Evolutionary conservation across 140 eudicot genomes (phyloP).

Genomic region (Stevia rebaudiana): DNA sequence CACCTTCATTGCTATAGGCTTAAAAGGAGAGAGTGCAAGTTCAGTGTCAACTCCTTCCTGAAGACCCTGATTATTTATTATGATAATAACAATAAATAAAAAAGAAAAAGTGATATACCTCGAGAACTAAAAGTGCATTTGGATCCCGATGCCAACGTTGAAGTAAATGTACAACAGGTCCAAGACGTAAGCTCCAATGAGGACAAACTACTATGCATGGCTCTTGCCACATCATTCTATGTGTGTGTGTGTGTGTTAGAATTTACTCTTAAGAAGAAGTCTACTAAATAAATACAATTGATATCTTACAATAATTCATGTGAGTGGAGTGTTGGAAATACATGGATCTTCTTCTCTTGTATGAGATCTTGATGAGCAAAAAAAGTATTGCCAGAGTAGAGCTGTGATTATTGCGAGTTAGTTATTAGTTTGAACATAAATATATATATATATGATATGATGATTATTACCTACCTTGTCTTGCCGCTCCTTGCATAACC

Average conservation of each 20-base stretch:
- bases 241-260: no score
- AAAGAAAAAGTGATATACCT: conserved; percentile 38
- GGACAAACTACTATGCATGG: conserved; percentile 92
- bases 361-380: conserved; percentile 64
- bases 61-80: not conserved
- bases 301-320: conserved; percentile 56
- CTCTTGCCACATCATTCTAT: conserved; percentile 81
- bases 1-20: conserved; percentile 84
- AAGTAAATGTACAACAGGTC: conserved; percentile 86
- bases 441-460: no score
- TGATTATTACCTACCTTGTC: conserved; percentile 47
- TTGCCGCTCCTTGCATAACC: conserved; percentile 73
- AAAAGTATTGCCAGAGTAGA: conserved; percentile 63
- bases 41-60: conserved; percentile 66
- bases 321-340: conserved; percentile 60
- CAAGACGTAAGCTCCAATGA: conserved; percentile 93
- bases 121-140: conserved; percentile 67
- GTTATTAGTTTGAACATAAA: no score
- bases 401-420: conserved; percentile 45
- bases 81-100: not conserved
- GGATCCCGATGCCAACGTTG: conserved; percentile 65
- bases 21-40: conserved; percentile 73
- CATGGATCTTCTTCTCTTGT: conserved; percentile 58
- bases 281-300: no score
- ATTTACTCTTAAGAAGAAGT: no score